Evolutionary conservation across 2,329 filamentous ascomycete genomes (phyloP).

Genomic region (Stagonosporopsis tanaceti): DNA sequence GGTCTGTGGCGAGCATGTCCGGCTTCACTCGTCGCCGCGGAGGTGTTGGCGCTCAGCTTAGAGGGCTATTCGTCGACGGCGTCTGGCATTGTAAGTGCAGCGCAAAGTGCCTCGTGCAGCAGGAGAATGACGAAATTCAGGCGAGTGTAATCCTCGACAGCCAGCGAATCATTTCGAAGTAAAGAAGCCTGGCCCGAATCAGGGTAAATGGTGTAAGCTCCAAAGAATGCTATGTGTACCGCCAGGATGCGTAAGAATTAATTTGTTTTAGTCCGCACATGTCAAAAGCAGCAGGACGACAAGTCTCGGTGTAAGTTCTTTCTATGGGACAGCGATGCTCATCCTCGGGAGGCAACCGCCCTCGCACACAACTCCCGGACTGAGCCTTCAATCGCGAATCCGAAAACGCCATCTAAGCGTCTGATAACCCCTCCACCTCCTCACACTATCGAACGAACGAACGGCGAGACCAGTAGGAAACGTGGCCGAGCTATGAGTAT

Average conservation of each 20-base stretch:
- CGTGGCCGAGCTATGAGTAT: constrained; percentile 35
- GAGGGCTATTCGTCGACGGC: constrained; percentile 35
- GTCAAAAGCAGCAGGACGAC: constrained; percentile 58
- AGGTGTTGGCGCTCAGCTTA: constrained; percentile 20
- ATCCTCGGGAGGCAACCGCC: constrained; percentile 56
- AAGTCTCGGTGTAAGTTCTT: constrained; percentile 63
- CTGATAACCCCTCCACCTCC: constrained; percentile 29
- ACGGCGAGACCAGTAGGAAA: constrained; percentile 36
- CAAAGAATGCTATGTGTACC: not conserved
- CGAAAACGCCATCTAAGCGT: constrained; percentile 28
- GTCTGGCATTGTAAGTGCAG: constrained; percentile 39
- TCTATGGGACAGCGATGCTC: constrained; percentile 64
- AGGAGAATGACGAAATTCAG: constrained; percentile 37
- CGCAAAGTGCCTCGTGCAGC: not conserved
- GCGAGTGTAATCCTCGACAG: constrained; percentile 63
- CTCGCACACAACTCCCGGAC: constrained; percentile 58
- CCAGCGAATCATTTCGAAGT: constrained; percentile 64
- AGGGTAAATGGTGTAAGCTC: constrained; percentile 59
- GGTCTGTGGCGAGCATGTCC: constrained; percentile 31
- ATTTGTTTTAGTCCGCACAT: constrained; percentile 59
- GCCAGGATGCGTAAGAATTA: constrained; percentile 12
- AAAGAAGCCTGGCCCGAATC: constrained; percentile 65
- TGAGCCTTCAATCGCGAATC: constrained; percentile 24
- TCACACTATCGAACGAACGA: constrained; percentile 23
- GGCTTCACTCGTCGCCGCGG: constrained; percentile 15